Base-by-base conservation (phyloP, 169 alveolate species). In the Cryptosporidium bovis region DNA sequence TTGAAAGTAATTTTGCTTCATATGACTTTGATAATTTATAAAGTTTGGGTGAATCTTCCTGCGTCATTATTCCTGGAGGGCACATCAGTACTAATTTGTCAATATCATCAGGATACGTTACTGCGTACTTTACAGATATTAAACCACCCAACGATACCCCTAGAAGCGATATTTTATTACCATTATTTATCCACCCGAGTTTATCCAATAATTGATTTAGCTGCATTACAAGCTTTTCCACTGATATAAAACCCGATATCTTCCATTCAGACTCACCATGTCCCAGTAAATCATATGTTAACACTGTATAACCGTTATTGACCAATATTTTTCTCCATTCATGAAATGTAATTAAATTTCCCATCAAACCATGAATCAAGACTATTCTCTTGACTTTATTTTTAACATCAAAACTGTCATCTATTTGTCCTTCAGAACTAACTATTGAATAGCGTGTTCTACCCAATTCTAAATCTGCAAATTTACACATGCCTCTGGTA, bases 101-200 rank as follows among this genome's bases (percentile, higher is more conserved):
- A 13, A 77, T 6, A 58, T 77, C 50, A 15, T 44, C 36, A 3
- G 87, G 77, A 20, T 77, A 20, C 3, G 27, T n/a, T 60, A 77
- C 6, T 34, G 87, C 36, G 64, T 77, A 77, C 29, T 77, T 77
- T 2, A 48, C 4, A 3, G 77, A 7, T 20, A 77, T 60, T 48
- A 77, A 29, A 16, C 87, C 87, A 24, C 87, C 87, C 69, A 77
- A 34, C 10, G 87, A 77, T 56, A 58, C 31, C 7, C 87, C 87
- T 0, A 77, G 18, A 15, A 77, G 31, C n/a, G 46, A 13, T 13
- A 77, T 34, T 44, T 60, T 77, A 6, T 34, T 7, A 5, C 1
- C 13, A 31, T 44, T 51, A 5, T 69, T 40, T n/a, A 6, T 13
- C 87, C 87, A 77, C 2, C 71, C 71, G 6, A 77, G 2, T 40